Base-by-base conservation (phyloP, 2,329 filamentous ascomycete genomes). In the Aspergillus tamarii region DNA sequence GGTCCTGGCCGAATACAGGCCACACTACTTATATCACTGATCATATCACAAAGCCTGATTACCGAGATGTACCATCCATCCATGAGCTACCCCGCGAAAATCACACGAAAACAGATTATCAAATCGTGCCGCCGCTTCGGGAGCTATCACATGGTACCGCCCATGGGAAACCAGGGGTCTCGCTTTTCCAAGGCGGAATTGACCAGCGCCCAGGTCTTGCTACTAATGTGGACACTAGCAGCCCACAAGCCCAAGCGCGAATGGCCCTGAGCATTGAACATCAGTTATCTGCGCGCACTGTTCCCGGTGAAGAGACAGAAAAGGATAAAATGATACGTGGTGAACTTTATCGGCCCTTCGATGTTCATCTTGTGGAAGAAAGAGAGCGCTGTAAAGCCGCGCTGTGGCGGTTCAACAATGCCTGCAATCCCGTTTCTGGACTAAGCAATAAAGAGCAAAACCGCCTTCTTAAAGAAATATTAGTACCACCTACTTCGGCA, bases 281-380 rank as follows among this genome's bases (percentile, higher is more conserved):
- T 54, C 78, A 80, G 61, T 57, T 80, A 16, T 76, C 77, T 14
- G 72, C 76, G 43, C 77, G 77, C 60, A 71, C 68, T 69, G 79
- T 69, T 71, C 73, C 71, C 80, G 84, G 64, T 36, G 79, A 81
- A 39, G 80, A 82, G 46, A 90, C 89, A 1, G 92, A 97, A 74
- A 95, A 95, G 78, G 91, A 96, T 64, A 93, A 95, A 76, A 98
- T 98, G 94, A 82, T 96, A 19, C 84, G 84, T 36, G 92, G 92
- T 14, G 85, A 91, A 46, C 85, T 88, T n/a, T 98, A 93, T 78
- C 89, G 89, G 65, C 91, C 92, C 8, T 94, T 90, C 67, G 89
- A 92, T 74, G 86, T 88, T 64, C 89, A 93, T 71, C 85, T 99
- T 6, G 85, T 91, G 16, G 84, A 91, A 23, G 94, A 97, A 72